These are phyloP conservation scores for Syncephalis fuscata DNA, from an alignment of 371 early-diverging fungal genomes.

Conservation along the genomic window DNA sequence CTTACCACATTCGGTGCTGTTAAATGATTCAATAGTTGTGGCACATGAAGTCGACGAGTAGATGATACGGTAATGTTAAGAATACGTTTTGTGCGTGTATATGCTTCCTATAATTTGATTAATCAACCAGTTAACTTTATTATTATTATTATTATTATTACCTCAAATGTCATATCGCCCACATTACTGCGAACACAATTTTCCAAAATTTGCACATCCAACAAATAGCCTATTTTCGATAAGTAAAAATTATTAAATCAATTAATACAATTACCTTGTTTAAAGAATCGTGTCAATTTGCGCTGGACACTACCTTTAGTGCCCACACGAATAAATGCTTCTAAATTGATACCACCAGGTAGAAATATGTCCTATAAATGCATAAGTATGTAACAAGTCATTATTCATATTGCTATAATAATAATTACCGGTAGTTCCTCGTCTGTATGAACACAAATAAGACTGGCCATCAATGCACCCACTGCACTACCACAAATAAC, in stretches of 20 bases:
- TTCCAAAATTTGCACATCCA: constrained; percentile 51
- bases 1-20: constrained; percentile 63
- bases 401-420: neutral
- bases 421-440: constrained; percentile 38
- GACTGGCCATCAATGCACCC: constrained; percentile 52
- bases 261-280: constrained; percentile 25
- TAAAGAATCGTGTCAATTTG: constrained; percentile 40
- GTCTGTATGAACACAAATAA: constrained; percentile 52
- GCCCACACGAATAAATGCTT: constrained; percentile 36
- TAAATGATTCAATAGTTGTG: constrained; percentile 47
- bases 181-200: constrained; percentile 46
- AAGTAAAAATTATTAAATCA: neutral
- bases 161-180: constrained; percentile 53
- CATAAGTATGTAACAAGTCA: neutral
- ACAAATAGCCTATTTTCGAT: constrained; percentile 29
- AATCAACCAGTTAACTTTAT: neutral
- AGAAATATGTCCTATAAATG: constrained; percentile 25
- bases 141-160: constrained; percentile 6
- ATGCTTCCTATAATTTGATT: constrained; percentile 36
- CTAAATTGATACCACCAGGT: constrained; percentile 39
- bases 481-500: constrained; percentile 55
- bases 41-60: constrained; percentile 44
- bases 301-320: constrained; percentile 29
- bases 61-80: constrained; percentile 56
- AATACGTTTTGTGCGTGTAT: constrained; percentile 34